Evolutionary conservation across 1,284 basidiomycete genomes (phyloP), one percentile per base, ranked within the genome.

Genomic region (Xerocomus minutiporus): DNA sequence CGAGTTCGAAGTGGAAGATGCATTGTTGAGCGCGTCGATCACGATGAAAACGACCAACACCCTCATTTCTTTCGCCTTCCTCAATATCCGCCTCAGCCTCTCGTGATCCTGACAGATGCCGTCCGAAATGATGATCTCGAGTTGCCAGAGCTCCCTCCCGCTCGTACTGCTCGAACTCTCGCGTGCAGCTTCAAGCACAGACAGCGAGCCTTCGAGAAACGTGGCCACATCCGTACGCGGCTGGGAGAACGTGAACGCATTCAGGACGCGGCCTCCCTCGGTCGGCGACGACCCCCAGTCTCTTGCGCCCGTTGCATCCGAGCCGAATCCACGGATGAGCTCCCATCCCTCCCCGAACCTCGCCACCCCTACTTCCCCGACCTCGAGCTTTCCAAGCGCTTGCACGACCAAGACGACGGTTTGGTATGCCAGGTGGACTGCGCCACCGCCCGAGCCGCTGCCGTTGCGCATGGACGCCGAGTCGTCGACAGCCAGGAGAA

Each of bases 31-130:
- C 8, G 93, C 93, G 70, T 99, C 97, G 54, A 99, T 79, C 58
- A 99, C 83, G 68, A 99, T 84, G 77, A 99, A 99, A 49, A 99
- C 96, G 51, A 99, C 82, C 88, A 99, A 90, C 60, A 99, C 88
- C 20, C 89, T 81, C 69, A 96, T 91, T 65, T 94, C 94, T 58
- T 89, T 83, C 1, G 96, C 97, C 60, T 83, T 84, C 39, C 97
- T 81, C 32, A 99, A 75, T 34, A 94, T 73, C 3, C 86, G 85
- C 34, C 88, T 83, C 46, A 99, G 76, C 59, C 80, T 78, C 44
- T 93, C 91, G 68, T 98, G 95, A 67, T 98, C 93, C 71, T 98
- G 93, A 69, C 95, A 98, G 59, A 98, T 91, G 31, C 97, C 97
- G 68, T 99, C 97, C 17, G 95, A 98, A 59, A 99, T 93, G 77